Conservation (phyloP, 352 stramenopile genomes). For the Phytopythium mirpurense region DNA sequence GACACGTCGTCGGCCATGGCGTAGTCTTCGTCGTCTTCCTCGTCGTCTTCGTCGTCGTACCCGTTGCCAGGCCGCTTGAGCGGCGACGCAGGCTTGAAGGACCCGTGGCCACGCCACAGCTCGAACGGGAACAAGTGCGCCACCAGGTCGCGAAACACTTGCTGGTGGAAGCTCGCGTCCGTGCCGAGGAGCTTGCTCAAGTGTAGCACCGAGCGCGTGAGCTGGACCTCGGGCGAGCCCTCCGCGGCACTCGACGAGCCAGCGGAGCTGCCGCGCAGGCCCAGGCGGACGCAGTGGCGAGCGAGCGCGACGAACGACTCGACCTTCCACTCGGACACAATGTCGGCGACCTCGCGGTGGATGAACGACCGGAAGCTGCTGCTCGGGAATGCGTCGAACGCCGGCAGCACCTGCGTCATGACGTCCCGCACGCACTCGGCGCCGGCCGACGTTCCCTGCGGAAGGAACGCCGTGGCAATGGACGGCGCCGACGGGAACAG, state of each 20-base stretch:
- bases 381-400: slow-evolving; percentile 63
- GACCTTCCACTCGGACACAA: slow-evolving; percentile 51
- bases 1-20: slow-evolving; percentile 22
- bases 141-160: slow-evolving; percentile 55
- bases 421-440: slow-evolving; percentile 48
- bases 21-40: slow-evolving; percentile 23
- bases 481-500: slow-evolving; percentile 49
- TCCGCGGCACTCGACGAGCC: background rate
- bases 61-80: slow-evolving; percentile 17
- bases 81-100: slow-evolving; percentile 19
- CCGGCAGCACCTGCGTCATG: slow-evolving; percentile 45
- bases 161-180: slow-evolving; percentile 39
- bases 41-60: slow-evolving; percentile 28
- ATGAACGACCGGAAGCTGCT: slow-evolving; percentile 53
- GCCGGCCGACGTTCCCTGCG: slow-evolving; percentile 22
- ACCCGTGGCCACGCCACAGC: slow-evolving; percentile 13
- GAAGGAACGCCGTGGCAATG: slow-evolving; percentile 43
- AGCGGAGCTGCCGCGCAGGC: slow-evolving; percentile 18
- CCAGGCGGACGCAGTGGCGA: slow-evolving; percentile 52
- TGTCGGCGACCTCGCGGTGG: slow-evolving; percentile 53
- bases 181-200: slow-evolving; percentile 55
- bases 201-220: slow-evolving; percentile 47
- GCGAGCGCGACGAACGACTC: slow-evolving; percentile 66
- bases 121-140: slow-evolving; percentile 52
- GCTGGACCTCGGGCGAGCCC: slow-evolving; percentile 29